Conservation (phyloP, 164 flowering plant species). For the Stephania cephalantha region DNA sequence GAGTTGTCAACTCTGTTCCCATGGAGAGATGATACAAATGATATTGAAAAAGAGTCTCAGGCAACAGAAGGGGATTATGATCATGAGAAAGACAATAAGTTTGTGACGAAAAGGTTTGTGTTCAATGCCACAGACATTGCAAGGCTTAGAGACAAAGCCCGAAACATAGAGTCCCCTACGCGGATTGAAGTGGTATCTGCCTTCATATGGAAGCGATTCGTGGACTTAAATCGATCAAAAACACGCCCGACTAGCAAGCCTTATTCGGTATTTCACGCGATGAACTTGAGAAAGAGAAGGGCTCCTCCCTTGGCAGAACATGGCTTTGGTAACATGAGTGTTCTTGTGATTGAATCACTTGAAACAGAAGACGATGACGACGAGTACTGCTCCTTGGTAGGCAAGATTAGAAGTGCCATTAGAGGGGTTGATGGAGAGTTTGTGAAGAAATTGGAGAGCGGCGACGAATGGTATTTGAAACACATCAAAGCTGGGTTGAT, state of each 20-base stretch:
- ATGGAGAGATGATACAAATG: neutral
- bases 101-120: conserved; percentile 20
- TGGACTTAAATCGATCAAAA: conserved; percentile 2
- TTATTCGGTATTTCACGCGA: conserved; percentile 6
- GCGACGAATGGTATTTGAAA: no score
- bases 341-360: neutral
- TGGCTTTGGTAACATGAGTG: conserved; percentile 17
- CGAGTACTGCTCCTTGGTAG: neutral
- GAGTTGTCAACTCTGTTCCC: conserved; percentile 28
- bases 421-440: neutral
- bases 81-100: conserved; percentile 5
- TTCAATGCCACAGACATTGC: conserved; percentile 17
- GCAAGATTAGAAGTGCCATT: conserved; percentile 1
- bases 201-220: conserved; percentile 18
- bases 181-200: conserved; percentile 21
- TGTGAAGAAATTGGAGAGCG: no score
- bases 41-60: conserved; percentile 8
- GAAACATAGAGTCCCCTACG: neutral
- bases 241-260: neutral
- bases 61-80: neutral
- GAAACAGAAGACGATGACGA: conserved; percentile 1
- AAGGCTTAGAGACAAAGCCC: conserved; percentile 8
- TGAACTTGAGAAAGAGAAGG: conserved; percentile 17
- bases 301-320: conserved; percentile 18
- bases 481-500: no score